Conservation (phyloP, 345 rosid species). For the Anastatica hierochuntica region DNA sequence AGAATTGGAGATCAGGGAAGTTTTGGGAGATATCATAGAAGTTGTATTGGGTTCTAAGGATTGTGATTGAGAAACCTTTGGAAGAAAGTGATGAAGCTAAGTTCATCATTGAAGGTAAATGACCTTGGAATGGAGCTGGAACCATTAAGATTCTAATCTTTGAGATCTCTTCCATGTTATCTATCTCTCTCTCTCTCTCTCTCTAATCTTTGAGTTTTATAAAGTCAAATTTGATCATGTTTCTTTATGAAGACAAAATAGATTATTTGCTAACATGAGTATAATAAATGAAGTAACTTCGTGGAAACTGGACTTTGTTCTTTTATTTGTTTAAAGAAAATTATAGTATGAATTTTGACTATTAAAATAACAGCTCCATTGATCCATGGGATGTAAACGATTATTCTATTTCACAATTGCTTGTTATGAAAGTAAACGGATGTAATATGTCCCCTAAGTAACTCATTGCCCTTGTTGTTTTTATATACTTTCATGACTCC, state of each 20-base stretch:
- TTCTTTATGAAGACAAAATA: background rate
- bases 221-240: background rate
- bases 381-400: no score
- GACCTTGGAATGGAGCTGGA: constrained; percentile 51
- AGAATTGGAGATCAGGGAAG: constrained; percentile 34
- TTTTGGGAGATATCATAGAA: constrained; percentile 24
- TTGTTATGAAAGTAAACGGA: no score
- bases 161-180: background rate
- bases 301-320: no score
- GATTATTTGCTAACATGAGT: no score
- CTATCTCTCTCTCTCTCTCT: background rate
- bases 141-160: constrained; percentile 31
- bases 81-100: constrained; percentile 42
- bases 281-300: no score
- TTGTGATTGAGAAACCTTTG: constrained; percentile 43
- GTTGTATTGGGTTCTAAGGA: constrained; percentile 32
- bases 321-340: no score
- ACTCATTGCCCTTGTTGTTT: no score
- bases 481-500: no score
- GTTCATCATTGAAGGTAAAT: constrained; percentile 56
- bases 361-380: no score
- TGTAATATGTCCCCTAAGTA: no score
- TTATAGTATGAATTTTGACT: no score
- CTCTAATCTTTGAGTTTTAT: background rate
- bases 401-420: no score